Conservation (phyloP, 129 eudicot species). For the Flaveria bidentis region DNA sequence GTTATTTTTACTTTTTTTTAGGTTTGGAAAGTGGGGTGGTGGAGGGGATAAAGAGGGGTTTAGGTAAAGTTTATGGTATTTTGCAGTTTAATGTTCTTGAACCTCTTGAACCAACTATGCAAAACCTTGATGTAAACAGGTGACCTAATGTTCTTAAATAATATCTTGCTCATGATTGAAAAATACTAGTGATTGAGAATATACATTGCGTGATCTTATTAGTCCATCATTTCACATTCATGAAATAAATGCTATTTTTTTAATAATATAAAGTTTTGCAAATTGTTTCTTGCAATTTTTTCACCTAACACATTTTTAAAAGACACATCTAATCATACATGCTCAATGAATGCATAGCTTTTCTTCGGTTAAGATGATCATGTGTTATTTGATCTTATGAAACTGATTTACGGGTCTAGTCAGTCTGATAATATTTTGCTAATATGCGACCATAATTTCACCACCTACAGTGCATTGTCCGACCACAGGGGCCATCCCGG, state of each 20-base stretch:
- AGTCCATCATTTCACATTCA: neutral
- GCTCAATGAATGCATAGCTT: too few relatives aligned
- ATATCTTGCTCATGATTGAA: constrained; percentile 3
- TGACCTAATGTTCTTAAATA: constrained; percentile 31
- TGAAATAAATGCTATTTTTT: neutral
- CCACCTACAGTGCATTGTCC: too few relatives aligned
- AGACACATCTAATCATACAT: too few relatives aligned
- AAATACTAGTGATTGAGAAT: constrained; percentile 11
- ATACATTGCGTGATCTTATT: constrained; percentile 8
- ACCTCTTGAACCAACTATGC: constrained; percentile 29
- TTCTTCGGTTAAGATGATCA: neutral
- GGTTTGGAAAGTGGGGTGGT: constrained; percentile 33
- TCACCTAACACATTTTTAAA: too few relatives aligned
- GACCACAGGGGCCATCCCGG: too few relatives aligned
- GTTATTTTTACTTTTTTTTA: neutral
- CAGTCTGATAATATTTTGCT: neutral
- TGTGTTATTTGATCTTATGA: neutral
- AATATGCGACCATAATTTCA: too few relatives aligned
- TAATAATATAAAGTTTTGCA: too few relatives aligned
- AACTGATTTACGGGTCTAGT: neutral
- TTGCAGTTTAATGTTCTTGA: constrained; percentile 22
- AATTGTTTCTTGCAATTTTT: too few relatives aligned
- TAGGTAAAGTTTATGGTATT: constrained; percentile 22
- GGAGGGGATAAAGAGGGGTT: constrained; percentile 15
- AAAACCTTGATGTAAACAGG: constrained; percentile 34